A percentile compares a stretch with the other conserved stretches of the same genome.
Evolutionary conservation across 306 rosid genomes (phyloP).

Genomic region (Nissolia schottii): DNA sequence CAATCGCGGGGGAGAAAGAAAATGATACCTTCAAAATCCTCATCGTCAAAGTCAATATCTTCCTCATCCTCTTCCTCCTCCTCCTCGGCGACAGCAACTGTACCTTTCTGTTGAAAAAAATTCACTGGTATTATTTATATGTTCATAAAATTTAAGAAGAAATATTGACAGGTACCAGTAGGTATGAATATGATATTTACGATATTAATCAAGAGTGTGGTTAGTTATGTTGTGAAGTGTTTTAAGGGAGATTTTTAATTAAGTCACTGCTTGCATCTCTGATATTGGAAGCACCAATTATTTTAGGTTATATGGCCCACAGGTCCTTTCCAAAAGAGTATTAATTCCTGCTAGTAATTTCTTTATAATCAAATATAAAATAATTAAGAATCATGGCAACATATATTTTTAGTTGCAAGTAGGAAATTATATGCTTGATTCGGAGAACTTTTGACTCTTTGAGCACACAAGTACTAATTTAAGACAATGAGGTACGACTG

Average conservation of each 20-base stretch:
- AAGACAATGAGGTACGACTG: slow-evolving; percentile 9
- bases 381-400: not conserved
- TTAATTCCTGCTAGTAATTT: not conserved
- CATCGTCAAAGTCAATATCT: slow-evolving; percentile 84
- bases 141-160: not conserved
- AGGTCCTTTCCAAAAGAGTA: not conserved
- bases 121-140: not conserved
- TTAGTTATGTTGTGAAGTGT: not conserved
- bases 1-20: not conserved
- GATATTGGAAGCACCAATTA: not conserved
- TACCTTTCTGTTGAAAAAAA: slow-evolving; percentile 61
- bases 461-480: not conserved
- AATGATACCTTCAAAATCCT: slow-evolving; percentile 84
- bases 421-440: not conserved
- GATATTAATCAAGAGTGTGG: not conserved
- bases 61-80: slow-evolving; percentile 77
- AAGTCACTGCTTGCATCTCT: not conserved
- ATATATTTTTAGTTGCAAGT: not conserved
- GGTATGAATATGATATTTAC: not conserved
- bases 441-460: not conserved
- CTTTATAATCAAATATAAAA: slow-evolving; percentile 2
- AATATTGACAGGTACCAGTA: not conserved
- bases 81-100: slow-evolving; percentile 50
- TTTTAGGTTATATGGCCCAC: not conserved
- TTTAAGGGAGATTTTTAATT: not conserved